Evolutionary conservation across 768 basidiomycete genomes (phyloP).

Genomic region (Lepiota brunneoincarnata): DNA sequence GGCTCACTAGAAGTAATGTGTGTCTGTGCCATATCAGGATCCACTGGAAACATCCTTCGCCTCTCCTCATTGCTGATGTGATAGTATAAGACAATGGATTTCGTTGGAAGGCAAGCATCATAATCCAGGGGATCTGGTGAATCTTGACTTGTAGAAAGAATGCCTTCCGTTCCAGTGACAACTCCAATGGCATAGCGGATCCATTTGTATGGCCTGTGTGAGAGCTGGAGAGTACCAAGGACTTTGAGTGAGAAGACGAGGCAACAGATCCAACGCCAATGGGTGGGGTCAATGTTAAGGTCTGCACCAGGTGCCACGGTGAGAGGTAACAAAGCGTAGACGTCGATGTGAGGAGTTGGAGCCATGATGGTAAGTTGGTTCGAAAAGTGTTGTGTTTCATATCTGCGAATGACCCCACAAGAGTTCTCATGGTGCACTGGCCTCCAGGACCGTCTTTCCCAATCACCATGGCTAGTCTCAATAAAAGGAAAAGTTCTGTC

Average conservation of each 20-base stretch:
- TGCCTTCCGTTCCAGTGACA: slow-evolving; percentile 18
- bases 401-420: no score
- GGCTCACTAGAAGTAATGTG: slow-evolving; percentile 14
- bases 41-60: slow-evolving; percentile 18
- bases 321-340: slow-evolving; percentile 10
- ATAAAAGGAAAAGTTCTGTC: no score
- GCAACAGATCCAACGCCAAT: slow-evolving; percentile 8
- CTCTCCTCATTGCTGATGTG: slow-evolving; percentile 16
- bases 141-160: slow-evolving; percentile 14
- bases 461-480: no score
- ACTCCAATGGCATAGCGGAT: slow-evolving; percentile 20
- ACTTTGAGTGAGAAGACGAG: slow-evolving; percentile 1
- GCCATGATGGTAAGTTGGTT: no score
- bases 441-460: no score
- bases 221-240: slow-evolving; percentile 13
- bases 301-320: neutral
- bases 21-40: slow-evolving; percentile 14
- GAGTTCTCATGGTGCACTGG: no score
- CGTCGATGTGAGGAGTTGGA: neutral
- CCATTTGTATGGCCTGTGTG: slow-evolving; percentile 18
- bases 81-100: slow-evolving; percentile 16
- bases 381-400: no score
- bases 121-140: neutral
- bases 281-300: slow-evolving; percentile 3
- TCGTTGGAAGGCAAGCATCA: neutral